phyloP scores from a whole-genome alignment of 768 basidiomycete species.

The Russula foetens region DNA sequence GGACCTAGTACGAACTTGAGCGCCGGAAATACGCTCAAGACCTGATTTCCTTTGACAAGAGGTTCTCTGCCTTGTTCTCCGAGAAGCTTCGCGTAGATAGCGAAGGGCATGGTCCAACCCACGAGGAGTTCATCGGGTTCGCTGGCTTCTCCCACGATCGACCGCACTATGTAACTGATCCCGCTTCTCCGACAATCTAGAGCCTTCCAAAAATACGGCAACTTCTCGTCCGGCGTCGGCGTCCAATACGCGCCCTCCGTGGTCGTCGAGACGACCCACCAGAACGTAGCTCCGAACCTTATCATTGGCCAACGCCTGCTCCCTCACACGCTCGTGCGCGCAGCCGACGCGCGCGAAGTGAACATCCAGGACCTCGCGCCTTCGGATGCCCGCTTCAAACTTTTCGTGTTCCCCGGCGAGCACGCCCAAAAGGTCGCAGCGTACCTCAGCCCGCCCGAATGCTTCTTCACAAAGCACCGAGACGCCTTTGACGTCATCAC shows the following conservation, averaged over 20 bases:
- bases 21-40: slow-evolving; percentile 47
- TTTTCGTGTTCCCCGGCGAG: slow-evolving; percentile 36
- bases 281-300: slow-evolving; percentile 32
- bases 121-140: slow-evolving; percentile 39
- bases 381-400: slow-evolving; percentile 41
- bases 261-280: slow-evolving; percentile 29
- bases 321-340: slow-evolving; percentile 39
- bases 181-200: slow-evolving; percentile 27
- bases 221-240: slow-evolving; percentile 41
- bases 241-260: slow-evolving; percentile 40
- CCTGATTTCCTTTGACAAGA: slow-evolving; percentile 46
- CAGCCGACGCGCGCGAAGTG: slow-evolving; percentile 37
- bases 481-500: slow-evolving; percentile 28
- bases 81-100: slow-evolving; percentile 39
- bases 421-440: slow-evolving; percentile 25
- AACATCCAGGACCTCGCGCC: slow-evolving; percentile 45
- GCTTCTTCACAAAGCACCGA: slow-evolving; percentile 23
- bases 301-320: slow-evolving; percentile 43
- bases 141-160: background rate
- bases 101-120: slow-evolving; percentile 39
- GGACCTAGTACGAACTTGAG: slow-evolving; percentile 41
- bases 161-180: background rate
- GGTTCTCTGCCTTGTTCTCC: slow-evolving; percentile 44
- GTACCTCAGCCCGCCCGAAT: slow-evolving; percentile 23
- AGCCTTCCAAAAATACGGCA: slow-evolving; percentile 38